phyloP scores from a whole-genome alignment of 2,329 filamentous ascomycete species.

The Fonsecaea multimorphosa region DNA sequence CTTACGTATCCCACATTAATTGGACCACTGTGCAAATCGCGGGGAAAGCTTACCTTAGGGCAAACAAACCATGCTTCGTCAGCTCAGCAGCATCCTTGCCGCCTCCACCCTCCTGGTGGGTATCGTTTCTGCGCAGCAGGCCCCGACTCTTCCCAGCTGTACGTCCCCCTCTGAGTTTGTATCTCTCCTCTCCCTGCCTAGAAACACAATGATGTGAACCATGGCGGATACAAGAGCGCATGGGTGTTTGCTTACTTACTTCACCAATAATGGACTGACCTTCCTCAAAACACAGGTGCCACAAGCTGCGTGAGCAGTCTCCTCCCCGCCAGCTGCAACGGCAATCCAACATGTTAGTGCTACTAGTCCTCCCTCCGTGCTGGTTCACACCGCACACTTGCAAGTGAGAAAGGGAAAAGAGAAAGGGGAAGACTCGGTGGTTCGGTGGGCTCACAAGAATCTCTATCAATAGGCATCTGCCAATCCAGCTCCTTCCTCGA shows the following conservation, averaged over 20 bases:
- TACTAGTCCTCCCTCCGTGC: neutral
- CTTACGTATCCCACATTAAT: neutral
- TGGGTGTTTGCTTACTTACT: neutral
- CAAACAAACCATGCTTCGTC: constrained; percentile 24
- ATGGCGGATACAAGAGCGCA: neutral
- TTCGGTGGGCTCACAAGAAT: neutral
- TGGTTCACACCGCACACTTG: neutral
- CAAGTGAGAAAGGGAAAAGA: neutral
- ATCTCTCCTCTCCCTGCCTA: neutral
- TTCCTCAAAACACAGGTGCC: constrained; percentile 26
- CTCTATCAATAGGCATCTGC: constrained; percentile 50
- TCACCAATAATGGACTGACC: constrained; percentile 15
- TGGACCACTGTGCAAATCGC: neutral
- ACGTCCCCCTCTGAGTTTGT: constrained; percentile 13
- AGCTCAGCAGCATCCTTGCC: constrained; percentile 22
- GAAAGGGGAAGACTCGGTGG: neutral
- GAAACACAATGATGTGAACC: neutral
- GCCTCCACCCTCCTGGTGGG: constrained; percentile 30
- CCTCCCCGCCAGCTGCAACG: constrained; percentile 48
- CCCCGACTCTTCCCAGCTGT: constrained; percentile 29
- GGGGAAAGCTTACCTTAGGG: neutral
- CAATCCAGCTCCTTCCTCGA: constrained; percentile 52
- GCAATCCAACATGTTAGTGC: constrained; percentile 52
- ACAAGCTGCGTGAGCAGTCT: constrained; percentile 50
- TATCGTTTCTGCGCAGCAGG: constrained; percentile 26